These are phyloP conservation scores for Coemansia sp. DNA, from an alignment of 192 early-diverging fungal species.

Conservation along the genomic window DNA sequence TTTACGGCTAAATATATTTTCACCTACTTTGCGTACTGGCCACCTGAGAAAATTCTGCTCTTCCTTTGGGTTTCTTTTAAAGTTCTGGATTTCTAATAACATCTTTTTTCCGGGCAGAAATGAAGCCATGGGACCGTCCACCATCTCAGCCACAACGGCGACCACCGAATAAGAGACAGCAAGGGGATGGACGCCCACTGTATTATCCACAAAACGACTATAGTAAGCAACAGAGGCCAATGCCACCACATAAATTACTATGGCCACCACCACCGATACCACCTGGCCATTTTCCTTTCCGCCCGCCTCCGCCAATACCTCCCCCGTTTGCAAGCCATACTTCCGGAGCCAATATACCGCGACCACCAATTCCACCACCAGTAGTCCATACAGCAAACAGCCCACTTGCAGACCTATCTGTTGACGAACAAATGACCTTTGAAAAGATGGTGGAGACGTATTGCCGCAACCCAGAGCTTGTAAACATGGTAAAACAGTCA, in stretches of 20 bases:
- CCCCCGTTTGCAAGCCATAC: neutral
- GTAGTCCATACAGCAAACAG: neutral
- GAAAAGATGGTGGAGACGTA: slow-evolving; percentile 43
- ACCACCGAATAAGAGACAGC: neutral
- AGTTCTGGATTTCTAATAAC: too few relatives aligned
- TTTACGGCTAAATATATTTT: too few relatives aligned
- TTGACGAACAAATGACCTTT: slow-evolving; percentile 18
- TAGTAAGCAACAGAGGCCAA: neutral
- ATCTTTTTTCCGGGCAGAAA: neutral
- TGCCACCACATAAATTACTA: too few relatives aligned
- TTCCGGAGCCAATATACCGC: neutral
- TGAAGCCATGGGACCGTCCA: slow-evolving; percentile 21
- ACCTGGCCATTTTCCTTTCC: neutral
- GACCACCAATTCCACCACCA: neutral
- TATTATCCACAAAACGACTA: neutral
- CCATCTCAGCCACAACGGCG: neutral
- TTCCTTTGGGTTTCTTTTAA: too few relatives aligned
- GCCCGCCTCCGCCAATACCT: neutral
- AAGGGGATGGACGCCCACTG: neutral
- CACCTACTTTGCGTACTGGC: too few relatives aligned
- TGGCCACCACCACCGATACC: slow-evolving; percentile 6
- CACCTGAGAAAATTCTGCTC: too few relatives aligned
- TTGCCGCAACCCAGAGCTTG: slow-evolving; percentile 25
- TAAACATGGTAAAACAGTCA: slow-evolving; percentile 24
- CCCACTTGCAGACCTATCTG: neutral